A percentile compares a stretch with the other conserved stretches of the same genome.
Evolutionary conservation across 768 basidiomycete genomes (phyloP).

Genomic region (Serendipita sp.): DNA sequence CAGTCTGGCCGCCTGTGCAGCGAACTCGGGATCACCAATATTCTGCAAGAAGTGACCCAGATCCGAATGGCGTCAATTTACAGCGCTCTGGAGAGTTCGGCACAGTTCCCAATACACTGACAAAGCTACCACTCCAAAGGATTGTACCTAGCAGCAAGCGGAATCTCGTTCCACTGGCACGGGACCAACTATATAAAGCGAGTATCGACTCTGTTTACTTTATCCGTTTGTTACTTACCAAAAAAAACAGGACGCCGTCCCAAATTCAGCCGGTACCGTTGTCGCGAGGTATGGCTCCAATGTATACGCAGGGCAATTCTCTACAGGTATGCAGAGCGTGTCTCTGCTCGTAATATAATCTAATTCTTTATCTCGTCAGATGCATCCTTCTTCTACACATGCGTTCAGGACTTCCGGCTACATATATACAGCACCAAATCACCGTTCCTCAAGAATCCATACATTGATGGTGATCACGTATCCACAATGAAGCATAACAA

Average conservation of each 20-base stretch:
- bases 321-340: slow-evolving; percentile 44
- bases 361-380: slow-evolving; percentile 35
- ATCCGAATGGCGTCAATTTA: slow-evolving; percentile 45
- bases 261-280: slow-evolving; percentile 65
- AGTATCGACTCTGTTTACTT: slow-evolving; percentile 22
- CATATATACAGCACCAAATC: slow-evolving; percentile 73
- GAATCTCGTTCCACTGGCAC: slow-evolving; percentile 24
- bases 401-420: slow-evolving; percentile 63
- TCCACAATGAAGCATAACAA: slow-evolving; percentile 38
- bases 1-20: not conserved
- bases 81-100: slow-evolving; percentile 73
- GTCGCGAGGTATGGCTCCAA: slow-evolving; percentile 60
- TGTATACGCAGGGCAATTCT: slow-evolving; percentile 77
- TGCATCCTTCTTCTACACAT: slow-evolving; percentile 87
- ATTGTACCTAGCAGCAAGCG: slow-evolving; percentile 19
- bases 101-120: slow-evolving; percentile 32
- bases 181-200: slow-evolving; percentile 33
- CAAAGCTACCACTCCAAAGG: slow-evolving; percentile 24
- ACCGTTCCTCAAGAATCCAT: slow-evolving; percentile 18
- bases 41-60: slow-evolving; percentile 37
- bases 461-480: slow-evolving; percentile 26
- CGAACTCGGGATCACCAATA: slow-evolving; percentile 21
- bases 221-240: slow-evolving; percentile 7
- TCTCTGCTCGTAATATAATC: slow-evolving; percentile 8
- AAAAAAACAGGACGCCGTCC: slow-evolving; percentile 43